A percentile compares a stretch with the other conserved stretches of the same genome.
phyloP scores from a whole-genome alignment of 1,284 basidiomycete genomes.

The Ganoderma sp. region DNA sequence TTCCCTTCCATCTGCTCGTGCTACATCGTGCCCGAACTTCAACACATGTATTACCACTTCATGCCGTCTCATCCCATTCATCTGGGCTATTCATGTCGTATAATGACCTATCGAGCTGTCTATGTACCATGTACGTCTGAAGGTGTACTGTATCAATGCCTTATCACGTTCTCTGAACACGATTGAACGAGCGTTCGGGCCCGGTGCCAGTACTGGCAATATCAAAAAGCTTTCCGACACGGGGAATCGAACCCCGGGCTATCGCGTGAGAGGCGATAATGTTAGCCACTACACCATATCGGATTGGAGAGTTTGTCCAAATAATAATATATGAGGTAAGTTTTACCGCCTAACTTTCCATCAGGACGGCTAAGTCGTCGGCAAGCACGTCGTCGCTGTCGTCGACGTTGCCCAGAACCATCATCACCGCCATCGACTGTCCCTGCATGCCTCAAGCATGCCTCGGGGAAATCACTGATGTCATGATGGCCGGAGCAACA shows the following conservation, averaged over 20 bases:
- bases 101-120: not conserved
- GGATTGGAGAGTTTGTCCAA: not conserved
- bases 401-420: not conserved
- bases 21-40: not conserved
- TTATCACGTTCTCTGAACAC: not conserved
- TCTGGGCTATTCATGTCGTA: not conserved
- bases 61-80: not conserved
- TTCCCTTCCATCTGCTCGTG: not conserved
- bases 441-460: not conserved
- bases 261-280: slow-evolving; percentile 27
- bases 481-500: slow-evolving; percentile 18
- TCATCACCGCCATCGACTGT: not conserved
- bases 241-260: slow-evolving; percentile 12
- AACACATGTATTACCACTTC: slow-evolving; percentile 18
- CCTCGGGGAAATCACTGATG: slow-evolving; percentile 24
- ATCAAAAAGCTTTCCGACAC: slow-evolving; percentile 12
- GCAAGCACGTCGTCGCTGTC: not conserved
- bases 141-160: slow-evolving; percentile 13
- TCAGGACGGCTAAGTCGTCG: not conserved
- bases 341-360: too few species aligned
- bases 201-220: too few species aligned
- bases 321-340: too few species aligned
- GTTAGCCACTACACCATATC: slow-evolving; percentile 29
- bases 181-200: too few species aligned
- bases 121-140: slow-evolving; percentile 10